Conservation (phyloP, 371 early-diverging fungal genomes). For the Lichtheimia hyalospora region DNA sequence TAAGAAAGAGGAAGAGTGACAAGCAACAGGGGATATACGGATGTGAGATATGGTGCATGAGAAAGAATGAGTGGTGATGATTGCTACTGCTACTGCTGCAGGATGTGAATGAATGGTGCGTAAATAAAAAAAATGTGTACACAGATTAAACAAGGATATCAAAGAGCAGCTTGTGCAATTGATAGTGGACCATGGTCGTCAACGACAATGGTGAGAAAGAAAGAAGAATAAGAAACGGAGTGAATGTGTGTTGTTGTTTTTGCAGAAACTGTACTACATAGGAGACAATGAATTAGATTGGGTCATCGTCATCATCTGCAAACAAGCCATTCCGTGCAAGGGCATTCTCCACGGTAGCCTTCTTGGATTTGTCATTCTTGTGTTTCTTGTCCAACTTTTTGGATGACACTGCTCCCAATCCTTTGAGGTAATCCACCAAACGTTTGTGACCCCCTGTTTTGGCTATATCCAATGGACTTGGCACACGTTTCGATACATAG, state of each 20-base stretch:
- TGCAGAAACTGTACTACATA: background rate
- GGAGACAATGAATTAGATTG: conserved; percentile 8
- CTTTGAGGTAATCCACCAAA: conserved; percentile 39
- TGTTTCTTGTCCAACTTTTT: conserved; percentile 50
- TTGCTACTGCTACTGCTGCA: no score
- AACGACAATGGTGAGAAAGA: no score
- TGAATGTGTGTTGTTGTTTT: no score
- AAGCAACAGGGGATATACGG: background rate
- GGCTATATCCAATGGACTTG: conserved; percentile 42
- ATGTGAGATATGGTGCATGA: conserved; percentile 8
- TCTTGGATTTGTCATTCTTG: conserved; percentile 25
- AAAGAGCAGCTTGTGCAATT: conserved; percentile 11
- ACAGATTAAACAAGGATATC: conserved; percentile 27
- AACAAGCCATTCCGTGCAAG: conserved; percentile 40
- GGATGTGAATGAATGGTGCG: conserved; percentile 12
- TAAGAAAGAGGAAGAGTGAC: background rate
- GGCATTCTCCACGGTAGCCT: conserved; percentile 27
- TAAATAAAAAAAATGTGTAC: conserved; percentile 27
- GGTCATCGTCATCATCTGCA: conserved; percentile 9
- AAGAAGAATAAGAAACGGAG: no score
- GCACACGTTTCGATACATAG: conserved; percentile 28
- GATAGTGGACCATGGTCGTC: background rate
- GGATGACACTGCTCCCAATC: conserved; percentile 29
- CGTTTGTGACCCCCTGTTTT: conserved; percentile 39
- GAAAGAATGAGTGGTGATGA: no score